Evolutionary conservation across 768 basidiomycete genomes (phyloP), one percentile per base, ranked within the genome.

Genomic region (Pleurotus sapidus): DNA sequence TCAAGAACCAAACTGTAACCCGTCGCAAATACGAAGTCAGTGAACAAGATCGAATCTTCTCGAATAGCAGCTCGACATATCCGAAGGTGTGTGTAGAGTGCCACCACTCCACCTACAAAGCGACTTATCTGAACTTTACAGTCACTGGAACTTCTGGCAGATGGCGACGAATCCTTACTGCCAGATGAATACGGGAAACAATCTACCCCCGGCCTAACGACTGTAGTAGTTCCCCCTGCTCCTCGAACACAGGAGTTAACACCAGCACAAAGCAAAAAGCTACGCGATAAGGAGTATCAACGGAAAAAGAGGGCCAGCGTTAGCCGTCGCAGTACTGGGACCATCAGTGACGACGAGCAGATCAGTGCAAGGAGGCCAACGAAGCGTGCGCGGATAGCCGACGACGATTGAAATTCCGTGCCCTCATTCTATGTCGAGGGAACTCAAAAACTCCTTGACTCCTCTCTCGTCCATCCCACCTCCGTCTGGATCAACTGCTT

Each of bases 211-310:
- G 88, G 86, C 9, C 72, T 91, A 37, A 89, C 88, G 3, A 92
- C 90, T 4, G 88, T 92, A 39, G 81, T 88, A 34, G 82, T 91
- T 0, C 89, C 88, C 2, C 88, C 90, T 18, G 89, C 89, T 4
- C 80, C 88, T 15, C 76, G 84, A 49, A 74, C 38, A 20, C 49
- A 87, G 61, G 90, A 90, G 60, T 71, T 88, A 18, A 82, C 83
- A 5, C 80, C 87, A 9, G 87, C 87, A 0, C 87, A 90, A 63
- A 81, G 84, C 61, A 93, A 93, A 71, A 88, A 87, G 70, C 65
- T 84, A 47, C 77, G 89, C n/a, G 91, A 92, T 65, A 79, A 87
- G 59, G 89, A 91, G 63, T 93, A 91, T 65, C 90, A 92, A 67
- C 73, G 91, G 56, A 84, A 83, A 70, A 91, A 91, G 65, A 79